Evolutionary conservation across 2,329 filamentous ascomycete genomes (phyloP).

Genomic region (Penicillium sp.): DNA sequence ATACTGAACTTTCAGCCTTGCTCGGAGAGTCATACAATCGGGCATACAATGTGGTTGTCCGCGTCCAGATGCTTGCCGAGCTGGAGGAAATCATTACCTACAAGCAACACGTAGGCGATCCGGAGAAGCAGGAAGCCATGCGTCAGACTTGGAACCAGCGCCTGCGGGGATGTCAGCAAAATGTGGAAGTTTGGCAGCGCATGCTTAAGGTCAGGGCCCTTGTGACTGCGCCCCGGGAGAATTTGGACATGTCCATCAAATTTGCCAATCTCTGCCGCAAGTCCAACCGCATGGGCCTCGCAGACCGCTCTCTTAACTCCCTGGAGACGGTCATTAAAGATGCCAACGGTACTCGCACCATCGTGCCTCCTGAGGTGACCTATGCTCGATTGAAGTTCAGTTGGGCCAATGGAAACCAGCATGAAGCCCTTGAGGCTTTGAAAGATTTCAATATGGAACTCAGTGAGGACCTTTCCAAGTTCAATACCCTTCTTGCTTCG

Average conservation of each 20-base stretch:
- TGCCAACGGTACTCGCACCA: conserved; percentile 42
- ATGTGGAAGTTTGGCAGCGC: conserved; percentile 97
- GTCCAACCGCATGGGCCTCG: conserved; percentile 88
- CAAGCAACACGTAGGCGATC: conserved; percentile 81
- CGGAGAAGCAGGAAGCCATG: conserved; percentile 86
- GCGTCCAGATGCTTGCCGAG: conserved; percentile 98
- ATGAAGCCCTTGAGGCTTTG: conserved; percentile 61
- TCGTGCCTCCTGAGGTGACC: conserved; percentile 71
- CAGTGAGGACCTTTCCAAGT: conserved; percentile 58
- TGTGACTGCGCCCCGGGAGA: conserved; percentile 88
- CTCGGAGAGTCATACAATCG: conserved; percentile 98
- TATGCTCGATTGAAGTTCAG: conserved; percentile 98
- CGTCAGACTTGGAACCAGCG: conserved; percentile 93
- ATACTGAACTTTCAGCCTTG: conserved; percentile 91
- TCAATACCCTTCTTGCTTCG: conserved; percentile 44
- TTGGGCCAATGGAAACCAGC: conserved; percentile 79
- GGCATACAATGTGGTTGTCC: conserved; percentile 95
- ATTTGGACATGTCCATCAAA: conserved; percentile 99
- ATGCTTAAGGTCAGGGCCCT: conserved; percentile 94
- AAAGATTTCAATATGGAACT: conserved; percentile 63
- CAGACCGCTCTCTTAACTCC: conserved; percentile 90
- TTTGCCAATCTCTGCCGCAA: conserved; percentile 98
- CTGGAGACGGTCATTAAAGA: conserved; percentile 71
- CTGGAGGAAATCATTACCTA: conserved; percentile 97
- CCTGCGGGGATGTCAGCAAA: conserved; percentile 90